Conservation (phyloP, 2,329 filamentous ascomycete species). For the Aspergillus texensis region DNA sequence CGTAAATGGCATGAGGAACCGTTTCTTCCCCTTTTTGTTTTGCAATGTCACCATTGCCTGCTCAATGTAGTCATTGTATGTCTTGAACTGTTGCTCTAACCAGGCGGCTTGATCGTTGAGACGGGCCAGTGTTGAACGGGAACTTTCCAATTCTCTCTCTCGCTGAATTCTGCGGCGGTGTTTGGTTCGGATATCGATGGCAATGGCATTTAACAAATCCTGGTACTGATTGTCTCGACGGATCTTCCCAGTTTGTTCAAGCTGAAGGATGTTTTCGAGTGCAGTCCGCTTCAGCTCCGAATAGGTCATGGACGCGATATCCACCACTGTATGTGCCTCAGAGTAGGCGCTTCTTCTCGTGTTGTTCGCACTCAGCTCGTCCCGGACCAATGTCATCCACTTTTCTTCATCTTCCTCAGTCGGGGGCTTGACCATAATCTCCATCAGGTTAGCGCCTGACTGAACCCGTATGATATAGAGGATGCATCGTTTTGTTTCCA, state of each 20-base stretch:
- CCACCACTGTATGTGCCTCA: slow-evolving; percentile 79
- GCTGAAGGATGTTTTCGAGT: slow-evolving; percentile 86
- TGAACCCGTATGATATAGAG: slow-evolving; percentile 98
- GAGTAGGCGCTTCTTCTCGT: slow-evolving; percentile 83
- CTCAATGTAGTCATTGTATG: slow-evolving; percentile 98
- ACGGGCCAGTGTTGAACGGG: slow-evolving; percentile 50
- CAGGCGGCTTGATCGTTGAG: slow-evolving; percentile 73
- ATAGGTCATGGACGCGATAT: slow-evolving; percentile 88
- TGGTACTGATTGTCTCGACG: slow-evolving; percentile 89
- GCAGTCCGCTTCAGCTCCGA: slow-evolving; percentile 89
- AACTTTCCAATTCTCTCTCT: slow-evolving; percentile 79
- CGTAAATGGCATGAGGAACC: slow-evolving; percentile 93
- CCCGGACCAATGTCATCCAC: slow-evolving; percentile 78
- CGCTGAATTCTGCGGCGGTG: slow-evolving; percentile 89
- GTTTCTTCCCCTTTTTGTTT: slow-evolving; percentile 93
- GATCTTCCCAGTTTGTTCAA: slow-evolving; percentile 86
- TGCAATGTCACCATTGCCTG: slow-evolving; percentile 96
- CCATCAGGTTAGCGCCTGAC: slow-evolving; percentile 86
- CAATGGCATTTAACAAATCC: slow-evolving; percentile 96
- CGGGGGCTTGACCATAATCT: slow-evolving; percentile 91
- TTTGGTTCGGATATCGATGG: slow-evolving; percentile 95
- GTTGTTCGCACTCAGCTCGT: slow-evolving; percentile 73
- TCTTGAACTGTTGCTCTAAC: slow-evolving; percentile 92
- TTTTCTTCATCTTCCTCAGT: slow-evolving; percentile 83
- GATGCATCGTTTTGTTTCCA: slow-evolving; percentile 97